Base-by-base conservation (phyloP, 345 rosid genomes). In the Toxicodendron radicans region DNA sequence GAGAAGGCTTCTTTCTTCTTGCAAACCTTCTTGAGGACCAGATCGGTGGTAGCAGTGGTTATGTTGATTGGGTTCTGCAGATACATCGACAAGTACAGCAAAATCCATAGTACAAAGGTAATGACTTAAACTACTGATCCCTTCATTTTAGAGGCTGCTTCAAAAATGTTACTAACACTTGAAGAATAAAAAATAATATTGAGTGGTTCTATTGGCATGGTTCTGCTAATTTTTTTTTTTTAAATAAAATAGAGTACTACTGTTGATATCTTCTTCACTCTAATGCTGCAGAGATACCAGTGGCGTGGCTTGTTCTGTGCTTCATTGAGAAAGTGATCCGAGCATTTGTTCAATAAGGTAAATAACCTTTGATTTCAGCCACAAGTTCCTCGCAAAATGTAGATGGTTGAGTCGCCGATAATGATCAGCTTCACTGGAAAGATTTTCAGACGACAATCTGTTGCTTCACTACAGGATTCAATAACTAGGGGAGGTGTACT, bases 11-110 rank as follows among this genome's bases (percentile, higher is more conserved):
- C 73, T 83, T 92, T 78, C 88, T 96, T 30, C 97, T 92, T 58
- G 75, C 87, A 54, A 89, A 90, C 83, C 94, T 96, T 68, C 77
- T 89, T 24, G 99, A 96, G 82, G 97, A 93, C 79, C 97, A 83
- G 84, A 84, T 81, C 57, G 91, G 91, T 1, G 97, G 97, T 67
- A 75, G 85, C 30, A 85, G 68, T 78, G 88, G 99, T 66, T 96
- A 96, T 83, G 78, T 80, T 17, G 97, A 93, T 78, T 96, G 98
- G 99, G 75, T 93, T 60, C 20, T 78, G 66, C 97, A 91, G 86
- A 81, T 93, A 81, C 95, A 96, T 64, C 92, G 97, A 45, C 97
- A 92, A 79, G 85, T 90, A 84, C 97, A 92, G 77, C 97, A 93
- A 83, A 96, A 83, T 75, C 82, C 90, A 13, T 92, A 73, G 83